Conservation (phyloP, 106 monocot genomes). For the Allium sativum region DNA sequence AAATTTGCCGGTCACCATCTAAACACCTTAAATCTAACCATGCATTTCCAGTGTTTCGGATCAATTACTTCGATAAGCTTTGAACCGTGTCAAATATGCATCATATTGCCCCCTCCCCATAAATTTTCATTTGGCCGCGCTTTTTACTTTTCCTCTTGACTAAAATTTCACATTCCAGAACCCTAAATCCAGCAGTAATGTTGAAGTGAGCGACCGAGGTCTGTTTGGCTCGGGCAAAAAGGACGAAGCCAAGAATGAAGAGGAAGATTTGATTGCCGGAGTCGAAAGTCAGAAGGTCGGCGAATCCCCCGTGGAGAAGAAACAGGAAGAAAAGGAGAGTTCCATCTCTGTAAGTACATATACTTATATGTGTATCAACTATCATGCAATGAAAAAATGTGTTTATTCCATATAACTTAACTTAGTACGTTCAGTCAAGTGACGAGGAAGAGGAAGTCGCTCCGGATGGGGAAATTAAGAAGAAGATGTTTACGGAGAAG, state of each 20-base stretch:
- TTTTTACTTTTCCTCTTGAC: too few species aligned
- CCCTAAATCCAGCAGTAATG: conserved; percentile 5
- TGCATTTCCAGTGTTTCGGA: too few species aligned
- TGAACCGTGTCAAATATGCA: too few species aligned
- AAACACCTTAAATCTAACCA: too few species aligned
- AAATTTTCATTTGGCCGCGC: too few species aligned
- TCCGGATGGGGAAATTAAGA: conserved; percentile 26
- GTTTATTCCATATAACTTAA: background rate
- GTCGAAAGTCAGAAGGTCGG: conserved; percentile 28
- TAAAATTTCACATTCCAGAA: too few species aligned
- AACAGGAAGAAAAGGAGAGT: conserved; percentile 23
- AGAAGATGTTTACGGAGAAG: conserved; percentile 51
- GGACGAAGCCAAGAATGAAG: conserved; percentile 19
- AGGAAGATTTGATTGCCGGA: conserved; percentile 17
- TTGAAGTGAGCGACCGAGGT: conserved; percentile 50
- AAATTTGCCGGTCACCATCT: too few species aligned
- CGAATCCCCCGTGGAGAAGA: conserved; percentile 1
- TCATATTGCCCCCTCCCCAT: too few species aligned
- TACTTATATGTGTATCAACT: background rate
- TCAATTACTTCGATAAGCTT: too few species aligned
- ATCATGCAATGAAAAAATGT: background rate
- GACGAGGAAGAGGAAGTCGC: conserved; percentile 58
- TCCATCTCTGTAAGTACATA: conserved; percentile 44
- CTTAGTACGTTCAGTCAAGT: conserved; percentile 24
- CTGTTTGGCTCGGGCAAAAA: conserved; percentile 36